Evolutionary conservation across 2,329 filamentous ascomycete genomes (phyloP).

Genomic region (Xylariaceae sp.): DNA sequence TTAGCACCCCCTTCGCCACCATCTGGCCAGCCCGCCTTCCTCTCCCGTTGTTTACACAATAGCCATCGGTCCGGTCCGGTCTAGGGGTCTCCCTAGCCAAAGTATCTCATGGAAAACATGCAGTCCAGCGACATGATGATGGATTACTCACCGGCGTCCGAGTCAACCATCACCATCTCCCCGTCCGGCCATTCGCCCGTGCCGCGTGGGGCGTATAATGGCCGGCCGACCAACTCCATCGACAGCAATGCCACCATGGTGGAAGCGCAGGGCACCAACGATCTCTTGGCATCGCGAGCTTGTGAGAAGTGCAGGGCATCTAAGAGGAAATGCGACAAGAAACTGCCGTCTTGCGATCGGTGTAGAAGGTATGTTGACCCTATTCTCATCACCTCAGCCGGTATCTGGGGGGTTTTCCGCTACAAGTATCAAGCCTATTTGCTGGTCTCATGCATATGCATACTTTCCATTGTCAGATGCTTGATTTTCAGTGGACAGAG

Average conservation of each 20-base stretch:
- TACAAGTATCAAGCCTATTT: not conserved
- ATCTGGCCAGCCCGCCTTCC: too few relatives aligned
- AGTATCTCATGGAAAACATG: conserved; percentile 7
- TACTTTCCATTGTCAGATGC: not conserved
- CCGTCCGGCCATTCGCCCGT: conserved; percentile 26
- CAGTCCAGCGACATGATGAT: conserved; percentile 14
- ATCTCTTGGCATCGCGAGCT: conserved; percentile 27
- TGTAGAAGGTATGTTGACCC: conserved; percentile 28
- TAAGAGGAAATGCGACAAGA: conserved; percentile 34
- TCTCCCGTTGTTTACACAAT: not conserved
- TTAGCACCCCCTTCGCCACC: too few relatives aligned
- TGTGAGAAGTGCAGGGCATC: conserved; percentile 34
- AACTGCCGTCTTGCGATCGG: conserved; percentile 31
- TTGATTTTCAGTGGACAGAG: not conserved
- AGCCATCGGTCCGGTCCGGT: not conserved
- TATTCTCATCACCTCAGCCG: not conserved
- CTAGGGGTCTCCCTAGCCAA: not conserved
- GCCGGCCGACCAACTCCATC: conserved; percentile 9
- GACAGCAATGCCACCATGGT: conserved; percentile 13
- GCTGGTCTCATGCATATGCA: not conserved
- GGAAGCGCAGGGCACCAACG: conserved; percentile 10
- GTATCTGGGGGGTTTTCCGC: not conserved
- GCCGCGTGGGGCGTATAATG: conserved; percentile 18
- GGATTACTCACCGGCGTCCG: conserved; percentile 25
- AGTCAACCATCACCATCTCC: conserved; percentile 22